A percentile compares a stretch with the other conserved stretches of the same genome.
phyloP scores from a whole-genome alignment of 1,284 basidiomycete genomes.

The Irpex sp. region DNA sequence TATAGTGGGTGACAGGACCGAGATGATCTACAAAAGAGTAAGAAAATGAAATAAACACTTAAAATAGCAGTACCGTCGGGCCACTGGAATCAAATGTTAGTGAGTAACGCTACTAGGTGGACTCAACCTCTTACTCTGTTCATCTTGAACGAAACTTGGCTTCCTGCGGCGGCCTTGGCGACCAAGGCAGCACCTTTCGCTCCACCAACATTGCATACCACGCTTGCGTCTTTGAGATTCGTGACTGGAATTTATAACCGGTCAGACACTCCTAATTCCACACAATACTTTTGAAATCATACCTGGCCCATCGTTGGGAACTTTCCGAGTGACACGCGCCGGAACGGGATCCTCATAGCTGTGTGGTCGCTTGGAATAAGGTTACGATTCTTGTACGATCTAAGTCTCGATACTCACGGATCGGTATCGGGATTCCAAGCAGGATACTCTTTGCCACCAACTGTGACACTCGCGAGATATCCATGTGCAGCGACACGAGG shows the following conservation, averaged over 20 bases:
- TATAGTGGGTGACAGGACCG: conserved; percentile 36
- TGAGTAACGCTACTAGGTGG: background rate
- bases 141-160: conserved; percentile 27
- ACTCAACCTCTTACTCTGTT: conserved; percentile 18
- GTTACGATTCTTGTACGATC: background rate
- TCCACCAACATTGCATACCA: conserved; percentile 30
- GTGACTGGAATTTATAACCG: conserved; percentile 17
- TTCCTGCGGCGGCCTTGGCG: conserved; percentile 25
- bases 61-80: conserved; percentile 15
- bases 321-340: conserved; percentile 26
- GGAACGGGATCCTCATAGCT: conserved; percentile 17
- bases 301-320: conserved; percentile 31
- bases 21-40: conserved; percentile 20
- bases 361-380: background rate
- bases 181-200: conserved; percentile 20
- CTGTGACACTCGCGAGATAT: conserved; percentile 19
- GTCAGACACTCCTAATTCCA: background rate
- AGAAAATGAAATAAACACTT: background rate
- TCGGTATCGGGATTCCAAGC: conserved; percentile 27
- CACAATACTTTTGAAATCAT: conserved; percentile 2
- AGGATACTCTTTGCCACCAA: conserved; percentile 23
- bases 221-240: conserved; percentile 20
- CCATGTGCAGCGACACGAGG: conserved; percentile 24
- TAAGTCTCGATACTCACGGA: conserved; percentile 18
- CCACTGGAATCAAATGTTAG: conserved; percentile 15